Conservation (phyloP, 805 yeast genomes). For the Myxozyma melibiosi region DNA sequence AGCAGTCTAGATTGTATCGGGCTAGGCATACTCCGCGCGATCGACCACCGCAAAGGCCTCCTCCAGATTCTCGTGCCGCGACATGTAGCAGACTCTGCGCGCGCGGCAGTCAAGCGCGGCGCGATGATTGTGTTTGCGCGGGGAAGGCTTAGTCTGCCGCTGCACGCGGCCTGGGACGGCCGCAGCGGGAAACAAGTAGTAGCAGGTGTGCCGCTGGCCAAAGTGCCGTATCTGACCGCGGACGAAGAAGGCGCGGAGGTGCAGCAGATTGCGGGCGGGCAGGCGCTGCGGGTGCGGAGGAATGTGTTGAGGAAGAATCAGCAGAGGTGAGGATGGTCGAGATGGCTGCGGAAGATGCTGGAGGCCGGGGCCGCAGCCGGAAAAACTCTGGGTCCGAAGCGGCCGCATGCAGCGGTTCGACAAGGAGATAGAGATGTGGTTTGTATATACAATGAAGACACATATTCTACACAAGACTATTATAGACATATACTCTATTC, state of each 20-base stretch:
- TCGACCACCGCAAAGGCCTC: conserved; percentile 7
- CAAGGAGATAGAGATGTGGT: no score
- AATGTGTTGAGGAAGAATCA: conserved; percentile 27
- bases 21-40: conserved; percentile 22
- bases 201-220: conserved; percentile 11
- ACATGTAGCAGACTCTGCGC: background rate
- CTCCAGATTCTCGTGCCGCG: conserved; percentile 18
- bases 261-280: conserved; percentile 12
- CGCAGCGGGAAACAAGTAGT: conserved; percentile 6
- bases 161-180: conserved; percentile 24
- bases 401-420: no score
- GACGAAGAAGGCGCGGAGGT: conserved; percentile 5
- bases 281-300: conserved; percentile 24
- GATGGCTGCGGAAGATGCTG: background rate
- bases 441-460: no score
- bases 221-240: conserved; percentile 23
- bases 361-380: background rate
- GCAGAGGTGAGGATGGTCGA: background rate
- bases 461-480: no score
- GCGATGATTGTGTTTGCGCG: conserved; percentile 14
- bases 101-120: background rate
- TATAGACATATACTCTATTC: no score
- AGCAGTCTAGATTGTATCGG: conserved; percentile 19
- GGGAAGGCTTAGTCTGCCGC: conserved; percentile 23
- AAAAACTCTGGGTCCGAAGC: conserved; percentile 1